Evolutionary conservation across 1,139 yeast species (phyloP).

Genomic region (Candida buenavistaensis): DNA sequence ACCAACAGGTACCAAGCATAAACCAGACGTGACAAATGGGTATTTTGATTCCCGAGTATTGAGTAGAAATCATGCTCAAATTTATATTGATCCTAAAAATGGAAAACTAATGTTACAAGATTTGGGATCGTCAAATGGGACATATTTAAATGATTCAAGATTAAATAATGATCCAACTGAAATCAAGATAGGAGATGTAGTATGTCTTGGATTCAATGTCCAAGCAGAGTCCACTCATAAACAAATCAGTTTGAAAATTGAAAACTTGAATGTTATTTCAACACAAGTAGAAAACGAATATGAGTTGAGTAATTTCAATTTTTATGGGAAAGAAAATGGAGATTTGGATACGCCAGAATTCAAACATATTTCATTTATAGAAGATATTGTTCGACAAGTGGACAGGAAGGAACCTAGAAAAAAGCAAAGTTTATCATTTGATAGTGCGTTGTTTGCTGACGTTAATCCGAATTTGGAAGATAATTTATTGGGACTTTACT

Average conservation of each 20-base stretch:
- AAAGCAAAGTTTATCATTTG: constrained; percentile 39
- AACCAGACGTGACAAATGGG: constrained; percentile 82
- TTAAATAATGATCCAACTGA: constrained; percentile 66
- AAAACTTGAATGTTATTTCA: constrained; percentile 64
- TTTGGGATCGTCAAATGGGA: constrained; percentile 90
- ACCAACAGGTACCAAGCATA: constrained; percentile 72
- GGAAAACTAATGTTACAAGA: constrained; percentile 81
- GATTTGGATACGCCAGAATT: constrained; percentile 28
- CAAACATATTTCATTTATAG: constrained; percentile 46
- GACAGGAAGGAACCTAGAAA: constrained; percentile 12
- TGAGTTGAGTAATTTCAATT: constrained; percentile 1
- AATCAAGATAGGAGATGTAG: constrained; percentile 70
- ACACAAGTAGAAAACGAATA: constrained; percentile 15
- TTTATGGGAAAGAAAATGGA: constrained; percentile 3
- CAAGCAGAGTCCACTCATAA: constrained; percentile 81
- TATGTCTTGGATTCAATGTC: constrained; percentile 91
- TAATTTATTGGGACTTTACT: constrained; percentile 54
- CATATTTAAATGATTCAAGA: constrained; percentile 78
- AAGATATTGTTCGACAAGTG: constrained; percentile 28
- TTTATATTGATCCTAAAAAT: constrained; percentile 67
- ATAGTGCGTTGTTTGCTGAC: constrained; percentile 80
- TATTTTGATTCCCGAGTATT: constrained; percentile 92
- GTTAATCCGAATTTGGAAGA: constrained; percentile 64
- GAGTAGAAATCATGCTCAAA: constrained; percentile 90
- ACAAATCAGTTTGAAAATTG: constrained; percentile 80